A percentile compares a stretch with the other conserved stretches of the same genome.
Evolutionary conservation across 768 basidiomycete species (phyloP).

Genomic region (Psilocybe subaeruginosa): DNA sequence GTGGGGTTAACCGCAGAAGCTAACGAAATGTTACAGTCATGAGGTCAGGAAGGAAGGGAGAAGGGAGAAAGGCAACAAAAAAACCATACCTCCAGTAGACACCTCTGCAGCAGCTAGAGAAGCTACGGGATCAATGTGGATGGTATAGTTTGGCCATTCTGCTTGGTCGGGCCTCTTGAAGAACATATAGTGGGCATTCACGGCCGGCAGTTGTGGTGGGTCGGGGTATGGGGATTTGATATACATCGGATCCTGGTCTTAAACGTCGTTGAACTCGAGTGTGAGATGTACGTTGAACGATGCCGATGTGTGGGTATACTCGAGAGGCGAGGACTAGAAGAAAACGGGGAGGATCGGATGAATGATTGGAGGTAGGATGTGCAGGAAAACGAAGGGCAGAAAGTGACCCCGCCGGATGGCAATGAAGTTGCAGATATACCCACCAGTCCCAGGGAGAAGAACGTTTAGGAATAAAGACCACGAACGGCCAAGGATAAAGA

Average conservation of each 20-base stretch:
- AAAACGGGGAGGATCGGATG: too few species aligned
- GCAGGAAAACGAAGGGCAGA: too few species aligned
- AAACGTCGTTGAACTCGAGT: too few species aligned
- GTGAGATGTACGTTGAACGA: too few species aligned
- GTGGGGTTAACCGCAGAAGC: slow-evolving; percentile 18
- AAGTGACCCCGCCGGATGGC: too few species aligned
- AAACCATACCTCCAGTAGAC: neutral
- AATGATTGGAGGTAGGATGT: too few species aligned
- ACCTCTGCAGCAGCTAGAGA: slow-evolving; percentile 5
- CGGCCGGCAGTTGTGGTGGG: slow-evolving; percentile 47
- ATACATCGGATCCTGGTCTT: slow-evolving; percentile 40
- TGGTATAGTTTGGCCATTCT: slow-evolving; percentile 55
- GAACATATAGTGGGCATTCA: slow-evolving; percentile 58
- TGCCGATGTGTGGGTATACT: too few species aligned
- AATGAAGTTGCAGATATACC: too few species aligned
- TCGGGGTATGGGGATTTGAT: slow-evolving; percentile 61
- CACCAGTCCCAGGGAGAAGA: too few species aligned
- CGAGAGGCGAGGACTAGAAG: too few species aligned
- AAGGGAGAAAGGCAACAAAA: neutral
- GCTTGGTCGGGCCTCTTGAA: slow-evolving; percentile 58
- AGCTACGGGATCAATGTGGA: slow-evolving; percentile 52
- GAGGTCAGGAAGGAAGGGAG: neutral
- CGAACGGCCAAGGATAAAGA: neutral
- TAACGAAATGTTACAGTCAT: neutral
- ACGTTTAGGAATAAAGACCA: too few species aligned